Base-by-base conservation (phyloP, 1,139 yeast species). In the Taphrina communis region DNA sequence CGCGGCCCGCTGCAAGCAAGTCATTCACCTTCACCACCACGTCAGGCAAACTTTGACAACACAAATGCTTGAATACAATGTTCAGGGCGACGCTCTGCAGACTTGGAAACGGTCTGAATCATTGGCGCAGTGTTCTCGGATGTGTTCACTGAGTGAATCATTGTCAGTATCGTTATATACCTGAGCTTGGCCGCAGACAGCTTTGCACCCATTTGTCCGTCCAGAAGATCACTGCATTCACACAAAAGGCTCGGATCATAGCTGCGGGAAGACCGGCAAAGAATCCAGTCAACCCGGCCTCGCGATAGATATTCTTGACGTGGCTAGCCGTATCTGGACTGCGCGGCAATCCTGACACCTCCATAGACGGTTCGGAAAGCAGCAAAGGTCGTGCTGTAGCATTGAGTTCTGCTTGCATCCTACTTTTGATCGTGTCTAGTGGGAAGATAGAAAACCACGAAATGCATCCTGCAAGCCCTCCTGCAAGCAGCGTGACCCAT, bases 371-470 rank as follows among this genome's bases (percentile, higher is more conserved):
- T 12, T 35, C 19, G 7, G 48, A 31, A 6, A 25, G 56, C 36
- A 50, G 17, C 11, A 50, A 11, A 36, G 56, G 69, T 21, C n/a
- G 31, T 21, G 53, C 53, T 8, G 36, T 3, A n/a, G 53, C n/a
- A 8, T 31, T 11, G 53, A 21, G 36, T 21, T 50, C 53, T 46
- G 73, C 66, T 48, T 73, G 75, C 12, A 70, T 67, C 9, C 75
- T 65, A 1, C 75, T 73, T 68, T 73, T 73, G 58, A 73, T 61
- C 41, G 72, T 73, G 62, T 73, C 75, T 12, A 73, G 62, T 1
- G 75, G 75, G 50, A 71, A 73, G 11, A 73, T 69, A n/a, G 73
- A 73, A 5, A 72, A 70, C 75, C 75, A 73, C 11, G 74, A 71
- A 31, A 72, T 39, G 50, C 73, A 72, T 17, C 75, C 75, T 5